phyloP scores from a whole-genome alignment of 257 asterid species.

The Fraxinus americana region DNA sequence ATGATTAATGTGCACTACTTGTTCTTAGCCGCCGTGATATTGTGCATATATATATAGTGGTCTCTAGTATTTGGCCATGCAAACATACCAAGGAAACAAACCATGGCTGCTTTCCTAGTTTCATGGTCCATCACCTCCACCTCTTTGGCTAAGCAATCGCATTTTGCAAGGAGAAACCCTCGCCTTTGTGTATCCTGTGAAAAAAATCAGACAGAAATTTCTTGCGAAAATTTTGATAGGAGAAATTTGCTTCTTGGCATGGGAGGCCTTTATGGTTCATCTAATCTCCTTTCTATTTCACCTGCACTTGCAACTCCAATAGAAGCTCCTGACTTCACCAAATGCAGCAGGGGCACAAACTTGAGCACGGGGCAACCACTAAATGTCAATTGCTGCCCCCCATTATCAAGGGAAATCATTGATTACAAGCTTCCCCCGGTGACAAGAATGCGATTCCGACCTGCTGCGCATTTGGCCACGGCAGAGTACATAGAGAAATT shows the following conservation, averaged over 20 bases:
- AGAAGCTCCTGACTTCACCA: conserved; percentile 11
- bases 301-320: conserved; percentile 22
- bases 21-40: conserved; percentile 18
- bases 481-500: conserved; percentile 22
- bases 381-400: conserved; percentile 30
- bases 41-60: not conserved
- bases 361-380: not conserved
- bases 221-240: conserved; percentile 6
- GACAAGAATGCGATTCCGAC: conserved; percentile 18
- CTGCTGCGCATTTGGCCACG: conserved; percentile 29
- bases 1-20: not conserved
- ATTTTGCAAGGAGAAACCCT: not conserved
- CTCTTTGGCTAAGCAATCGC: not conserved
- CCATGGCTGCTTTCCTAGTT: not conserved
- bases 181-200: not conserved
- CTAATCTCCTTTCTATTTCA: conserved; percentile 2
- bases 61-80: not conserved
- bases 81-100: not conserved
- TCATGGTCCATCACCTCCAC: not conserved
- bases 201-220: not conserved
- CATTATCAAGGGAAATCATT: not conserved
- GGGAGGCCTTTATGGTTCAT: conserved; percentile 28
- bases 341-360: conserved; percentile 17
- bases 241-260: conserved; percentile 27
- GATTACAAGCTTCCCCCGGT: conserved; percentile 17